Base-by-base conservation (phyloP, 768 basidiomycete genomes). In the Trametes cinnabarina region DNA sequence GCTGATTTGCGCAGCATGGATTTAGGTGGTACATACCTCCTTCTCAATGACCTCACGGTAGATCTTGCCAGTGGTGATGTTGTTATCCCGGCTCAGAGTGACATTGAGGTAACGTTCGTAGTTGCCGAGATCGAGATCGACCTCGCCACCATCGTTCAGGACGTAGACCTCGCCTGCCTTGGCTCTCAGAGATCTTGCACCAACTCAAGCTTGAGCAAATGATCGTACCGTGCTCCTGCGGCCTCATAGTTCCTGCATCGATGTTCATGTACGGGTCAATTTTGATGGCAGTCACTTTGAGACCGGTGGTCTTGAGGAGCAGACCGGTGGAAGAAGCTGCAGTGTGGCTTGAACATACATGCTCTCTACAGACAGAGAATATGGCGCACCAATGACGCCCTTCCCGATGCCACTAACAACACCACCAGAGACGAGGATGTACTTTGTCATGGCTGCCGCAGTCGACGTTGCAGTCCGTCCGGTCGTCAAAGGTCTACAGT, bases 221-320 rank as follows among this genome's bases (percentile, higher is more conserved):
- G 37, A 42, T 62, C 86, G 80, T 71, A 92, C 95, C 96, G 71
- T 99, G 96, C 73, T 99, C 96, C 15, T 94, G 96, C 14, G 96
- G 96, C 48, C 93, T 82, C 96, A 99, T 99, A 19, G 96, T 98
- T 34, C 96, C 96, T 22, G 96, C 96, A 80, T 99, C 96, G 66
- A 99, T 98, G 76, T 99, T 99, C 96, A 99, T 98, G 67, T 99
- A 99, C 14, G 96, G 96, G 72, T 99, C 96, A 68, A 99, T 98
- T 77, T 99, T 99, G 81, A 99, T 98, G 11, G 96, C 92, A 8
- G 96, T 99, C 66, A 98, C 96, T 77, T 94, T 97, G 60, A 97
- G 80, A 46, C 96, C 96, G 35, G 88, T 86, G 42, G 92, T 98
- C 76, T 98, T 98, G 71, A 99, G 80, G 50, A 98, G 82, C 50